Evolutionary conservation across 1,284 basidiomycete genomes (phyloP), one percentile per base, ranked within the genome.

Genomic region (Caloboletus inedulis): DNA sequence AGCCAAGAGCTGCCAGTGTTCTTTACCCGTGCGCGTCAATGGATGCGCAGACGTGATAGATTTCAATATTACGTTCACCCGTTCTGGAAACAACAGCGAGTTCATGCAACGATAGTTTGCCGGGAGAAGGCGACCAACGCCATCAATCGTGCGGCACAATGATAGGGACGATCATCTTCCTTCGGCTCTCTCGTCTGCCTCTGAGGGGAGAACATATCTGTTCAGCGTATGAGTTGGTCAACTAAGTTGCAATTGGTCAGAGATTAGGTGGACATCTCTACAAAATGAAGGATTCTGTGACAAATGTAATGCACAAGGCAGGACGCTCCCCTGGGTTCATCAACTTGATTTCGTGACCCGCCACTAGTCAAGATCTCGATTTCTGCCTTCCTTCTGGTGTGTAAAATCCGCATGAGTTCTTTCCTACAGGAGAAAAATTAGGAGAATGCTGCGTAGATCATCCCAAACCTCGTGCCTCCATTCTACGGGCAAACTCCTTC

Each of bases 301-400:
- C 59, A 57, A 34, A 71, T 18, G 43, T 71, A 71, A 45, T 58
- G 58, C 49, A 65, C 56, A 2, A 68, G 56, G 36, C 47, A 40
- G 3, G 59, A 46, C n/a, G 55, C 51, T 27, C 58, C 62, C n/a
- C 53, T 53, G 19, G n/a, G 41, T 23, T 48, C 53, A 33, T 55
- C 53, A 5, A 7, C 40, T 25, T 46, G 55, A 41, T 23, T 27
- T 43, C 36, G 53, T 6, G 47, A 47, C 31, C 49, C 43, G 10
- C 49, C 35, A 6, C 51, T 50, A 7, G 75, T 69, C 46, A 95
- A 67, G 40, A 92, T 77, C 68, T 96, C 89, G 53, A 93, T 94
- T 71, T 96, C 94, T 2, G 93, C 93, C 69, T 97, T 97, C 47
- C 84, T 81, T 35, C 87, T 80, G 6, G 74, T 77, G 65, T 89